Evolutionary conservation across 257 asterid species (phyloP).

Genomic region (Anisodus tanguticus): DNA sequence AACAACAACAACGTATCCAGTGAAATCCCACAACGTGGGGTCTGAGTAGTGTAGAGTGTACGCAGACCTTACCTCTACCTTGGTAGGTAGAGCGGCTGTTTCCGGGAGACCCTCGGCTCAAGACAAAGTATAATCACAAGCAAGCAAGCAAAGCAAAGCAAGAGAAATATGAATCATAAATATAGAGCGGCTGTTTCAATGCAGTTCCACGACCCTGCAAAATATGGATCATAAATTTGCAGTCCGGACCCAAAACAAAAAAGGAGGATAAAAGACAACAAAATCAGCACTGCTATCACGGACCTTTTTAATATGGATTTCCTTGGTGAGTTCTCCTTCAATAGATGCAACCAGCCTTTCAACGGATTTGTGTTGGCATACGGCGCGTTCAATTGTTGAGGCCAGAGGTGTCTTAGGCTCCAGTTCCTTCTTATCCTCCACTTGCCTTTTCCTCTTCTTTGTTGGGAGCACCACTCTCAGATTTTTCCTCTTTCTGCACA

Average conservation of each 20-base stretch:
- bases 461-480: conserved; percentile 40
- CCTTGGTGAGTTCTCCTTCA: conserved; percentile 69
- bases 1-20: conserved; percentile 38
- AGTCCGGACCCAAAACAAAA: not conserved
- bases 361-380: conserved; percentile 88
- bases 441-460: conserved; percentile 49
- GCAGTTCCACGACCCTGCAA: conserved; percentile 96
- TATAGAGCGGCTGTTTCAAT: too few relatives aligned
- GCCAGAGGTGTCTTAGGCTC: conserved; percentile 69
- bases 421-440: conserved; percentile 50
- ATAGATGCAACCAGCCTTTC: conserved; percentile 84
- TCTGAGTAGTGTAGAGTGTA: too few relatives aligned
- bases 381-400: conserved; percentile 73
- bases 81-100: too few relatives aligned
- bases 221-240: not conserved
- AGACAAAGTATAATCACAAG: too few relatives aligned
- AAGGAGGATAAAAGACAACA: not conserved
- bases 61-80: too few relatives aligned
- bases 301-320: conserved; percentile 82
- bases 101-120: too few relatives aligned
- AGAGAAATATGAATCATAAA: not conserved
- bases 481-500: conserved; percentile 25
- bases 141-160: too few relatives aligned
- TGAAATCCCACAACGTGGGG: too few relatives aligned
- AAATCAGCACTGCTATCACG: conserved; percentile 19